Base-by-base conservation (phyloP, 2,329 filamentous ascomycete species). In the Aspergillus intermedius region DNA sequence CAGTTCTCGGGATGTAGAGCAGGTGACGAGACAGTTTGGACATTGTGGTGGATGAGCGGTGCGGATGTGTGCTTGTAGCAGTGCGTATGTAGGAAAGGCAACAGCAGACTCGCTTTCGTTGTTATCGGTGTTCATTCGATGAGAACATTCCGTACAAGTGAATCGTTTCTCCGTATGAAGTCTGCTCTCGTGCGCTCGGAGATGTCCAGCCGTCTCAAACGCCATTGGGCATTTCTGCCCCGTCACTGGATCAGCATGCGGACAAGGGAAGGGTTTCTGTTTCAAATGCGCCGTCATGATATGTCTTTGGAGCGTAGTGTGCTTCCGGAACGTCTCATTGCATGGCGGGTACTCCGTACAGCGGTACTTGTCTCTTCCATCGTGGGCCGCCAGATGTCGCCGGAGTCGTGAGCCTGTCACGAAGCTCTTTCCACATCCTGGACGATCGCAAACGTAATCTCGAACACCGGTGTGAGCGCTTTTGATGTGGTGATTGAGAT, bases 401-500 rank as follows among this genome's bases (percentile, higher is more conserved):
- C 85, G 81, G 15, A 96, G 77, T 42, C 88, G 78, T 8, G 87
- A 89, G 2, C 84, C 83, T 0, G 88, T 95, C 44, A 88, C 79
- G 63, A 96, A 96, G 30, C 79, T 82, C 74, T 91, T 93, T 45
- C 76, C 82, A 63, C 91, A 96, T 5, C 77, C 83, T 12, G 81
- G 76, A 60, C 82, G 82, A n/a, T 78, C 74, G 70, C 91, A 96
- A 22, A 78, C 67, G 65, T 89, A 85, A 42, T 82, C 79, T 50
- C 85, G 79, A 55, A 88, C 78, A 47, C 82, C 75, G 17, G 80
- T 85, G 65, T 96, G 91, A 9, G 85, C 84, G 48, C 86, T 87
- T 64, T 91, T 90, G 62, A 94, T 71, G 65, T 97, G 91, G 55
- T 90, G 85, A 51, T 86, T 84, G 15, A 96, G 76, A 69, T 96